Evolutionary conservation across 805 yeast genomes (phyloP).

Genomic region (Barnettozyma sp.): DNA sequence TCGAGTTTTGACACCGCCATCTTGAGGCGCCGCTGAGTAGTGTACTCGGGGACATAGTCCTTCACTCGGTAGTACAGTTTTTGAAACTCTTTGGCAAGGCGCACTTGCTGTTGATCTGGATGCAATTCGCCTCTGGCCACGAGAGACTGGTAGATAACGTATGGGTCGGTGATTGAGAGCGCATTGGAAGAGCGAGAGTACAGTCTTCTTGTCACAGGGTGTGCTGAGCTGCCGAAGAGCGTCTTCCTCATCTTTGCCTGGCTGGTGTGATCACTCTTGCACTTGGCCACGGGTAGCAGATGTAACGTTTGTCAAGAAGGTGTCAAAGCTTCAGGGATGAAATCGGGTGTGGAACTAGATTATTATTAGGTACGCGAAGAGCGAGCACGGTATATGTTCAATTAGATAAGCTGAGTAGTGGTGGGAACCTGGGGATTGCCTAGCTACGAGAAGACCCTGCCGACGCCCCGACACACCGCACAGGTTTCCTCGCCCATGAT

Average conservation of each 20-base stretch:
- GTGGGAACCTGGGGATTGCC: too few species aligned
- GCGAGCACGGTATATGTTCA: too few species aligned
- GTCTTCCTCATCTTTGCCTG: too few species aligned
- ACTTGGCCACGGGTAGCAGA: too few species aligned
- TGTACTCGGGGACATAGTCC: constrained; percentile 44
- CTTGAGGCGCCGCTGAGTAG: constrained; percentile 18
- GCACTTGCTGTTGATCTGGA: constrained; percentile 52
- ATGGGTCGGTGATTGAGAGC: constrained; percentile 56
- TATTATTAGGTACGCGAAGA: too few species aligned
- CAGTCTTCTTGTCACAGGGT: too few species aligned
- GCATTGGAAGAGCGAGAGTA: constrained; percentile 7
- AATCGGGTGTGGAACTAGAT: too few species aligned
- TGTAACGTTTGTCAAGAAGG: too few species aligned
- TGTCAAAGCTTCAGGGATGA: too few species aligned
- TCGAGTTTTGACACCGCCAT: constrained; percentile 30
- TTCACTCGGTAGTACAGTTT: constrained; percentile 49
- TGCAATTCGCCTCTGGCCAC: constrained; percentile 44
- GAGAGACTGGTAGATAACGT: constrained; percentile 45
- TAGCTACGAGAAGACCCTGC: constrained; percentile 7
- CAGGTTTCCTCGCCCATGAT: constrained; percentile 7
- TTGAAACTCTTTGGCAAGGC: constrained; percentile 58
- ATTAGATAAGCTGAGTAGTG: too few species aligned
- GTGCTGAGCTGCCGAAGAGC: too few species aligned
- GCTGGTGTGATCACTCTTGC: too few species aligned
- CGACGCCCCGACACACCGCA: constrained; percentile 8